Percentiles rank a stretch among this genome's conserved stretches.
Evolutionary conservation across 495 filamentous ascomycete species (phyloP).

Genomic region (Arthonia radiata): DNA sequence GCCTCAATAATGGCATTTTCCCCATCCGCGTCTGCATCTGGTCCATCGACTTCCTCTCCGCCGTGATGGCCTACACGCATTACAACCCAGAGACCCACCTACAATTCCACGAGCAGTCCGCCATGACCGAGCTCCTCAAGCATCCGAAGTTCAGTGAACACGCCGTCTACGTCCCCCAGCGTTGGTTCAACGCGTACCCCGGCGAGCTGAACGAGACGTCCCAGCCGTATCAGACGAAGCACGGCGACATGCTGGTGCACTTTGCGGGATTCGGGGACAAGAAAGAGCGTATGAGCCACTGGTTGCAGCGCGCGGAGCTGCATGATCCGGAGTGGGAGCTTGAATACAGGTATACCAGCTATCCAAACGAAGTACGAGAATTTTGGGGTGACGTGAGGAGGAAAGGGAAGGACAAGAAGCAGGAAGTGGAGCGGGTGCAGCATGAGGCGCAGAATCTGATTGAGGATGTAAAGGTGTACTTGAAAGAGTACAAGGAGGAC

Average conservation of each 20-base stretch:
- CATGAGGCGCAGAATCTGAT: constrained; percentile 4
- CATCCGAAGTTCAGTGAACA: constrained; percentile 9
- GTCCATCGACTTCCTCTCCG: constrained; percentile 22
- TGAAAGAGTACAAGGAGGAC: constrained; percentile 5
- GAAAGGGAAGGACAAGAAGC: constrained; percentile 3
- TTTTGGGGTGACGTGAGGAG: constrained; percentile 12
- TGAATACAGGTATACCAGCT: constrained; percentile 12
- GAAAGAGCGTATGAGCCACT: constrained; percentile 12
- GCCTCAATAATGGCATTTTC: constrained; percentile 31
- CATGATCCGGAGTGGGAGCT: constrained; percentile 18
- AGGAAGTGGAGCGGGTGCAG: constrained; percentile 3
- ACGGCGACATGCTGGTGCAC: constrained; percentile 15
- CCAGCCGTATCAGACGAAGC: constrained; percentile 10
- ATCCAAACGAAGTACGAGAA: constrained; percentile 13
- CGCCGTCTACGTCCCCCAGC: constrained; percentile 10
- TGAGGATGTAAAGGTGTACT: constrained; percentile 4
- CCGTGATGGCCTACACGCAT: constrained; percentile 18
- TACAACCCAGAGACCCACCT: constrained; percentile 16
- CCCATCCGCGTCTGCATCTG: constrained; percentile 22
- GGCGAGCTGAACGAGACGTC: constrained; percentile 14
- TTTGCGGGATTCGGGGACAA: constrained; percentile 12
- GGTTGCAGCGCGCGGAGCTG: constrained; percentile 12
- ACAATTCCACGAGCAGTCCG: constrained; percentile 16
- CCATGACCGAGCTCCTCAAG: constrained; percentile 12
- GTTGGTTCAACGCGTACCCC: constrained; percentile 23